A percentile compares a stretch with the other conserved stretches of the same genome.
Evolutionary conservation across 1,139 yeast genomes (phyloP).

Genomic region (Pichia sp.): DNA sequence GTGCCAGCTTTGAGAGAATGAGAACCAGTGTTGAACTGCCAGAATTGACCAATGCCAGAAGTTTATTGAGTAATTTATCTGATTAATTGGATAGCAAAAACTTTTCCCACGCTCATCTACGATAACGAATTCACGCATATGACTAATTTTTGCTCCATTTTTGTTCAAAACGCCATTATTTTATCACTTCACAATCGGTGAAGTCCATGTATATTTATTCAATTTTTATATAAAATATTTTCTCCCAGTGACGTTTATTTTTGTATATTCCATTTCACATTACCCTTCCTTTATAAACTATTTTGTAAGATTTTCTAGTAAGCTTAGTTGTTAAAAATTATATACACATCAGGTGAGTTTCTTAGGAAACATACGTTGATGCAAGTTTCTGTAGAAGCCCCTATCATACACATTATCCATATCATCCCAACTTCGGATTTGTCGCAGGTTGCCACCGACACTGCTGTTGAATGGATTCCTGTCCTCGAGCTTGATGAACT

Average conservation of each 20-base stretch:
- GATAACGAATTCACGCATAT: background rate
- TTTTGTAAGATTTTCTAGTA: background rate
- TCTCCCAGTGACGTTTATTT: background rate
- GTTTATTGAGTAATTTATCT: slow-evolving; percentile 29
- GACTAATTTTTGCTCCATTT: too few species aligned
- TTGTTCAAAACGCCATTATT: background rate
- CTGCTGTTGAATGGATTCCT: slow-evolving; percentile 9
- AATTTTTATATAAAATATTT: slow-evolving; percentile 2
- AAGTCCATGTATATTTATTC: slow-evolving; percentile 8
- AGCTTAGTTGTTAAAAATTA: background rate
- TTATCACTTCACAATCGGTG: background rate
- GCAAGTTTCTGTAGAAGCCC: slow-evolving; percentile 54
- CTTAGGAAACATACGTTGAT: slow-evolving; percentile 34
- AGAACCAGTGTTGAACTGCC: slow-evolving; percentile 34
- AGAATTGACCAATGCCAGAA: slow-evolving; percentile 33
- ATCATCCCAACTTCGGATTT: slow-evolving; percentile 43
- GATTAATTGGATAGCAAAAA: slow-evolving; percentile 5
- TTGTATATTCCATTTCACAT: background rate
- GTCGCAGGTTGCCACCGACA: slow-evolving; percentile 11
- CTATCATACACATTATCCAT: slow-evolving; percentile 63
- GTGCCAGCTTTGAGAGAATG: slow-evolving; percentile 24
- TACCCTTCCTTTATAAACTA: slow-evolving; percentile 2
- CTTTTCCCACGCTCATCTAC: background rate
- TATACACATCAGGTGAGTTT: background rate
- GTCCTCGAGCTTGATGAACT: slow-evolving; percentile 21